These are phyloP conservation scores for Rhodamnia rubescens DNA, from an alignment of 345 rosid genomes.

Conservation along the genomic window DNA sequence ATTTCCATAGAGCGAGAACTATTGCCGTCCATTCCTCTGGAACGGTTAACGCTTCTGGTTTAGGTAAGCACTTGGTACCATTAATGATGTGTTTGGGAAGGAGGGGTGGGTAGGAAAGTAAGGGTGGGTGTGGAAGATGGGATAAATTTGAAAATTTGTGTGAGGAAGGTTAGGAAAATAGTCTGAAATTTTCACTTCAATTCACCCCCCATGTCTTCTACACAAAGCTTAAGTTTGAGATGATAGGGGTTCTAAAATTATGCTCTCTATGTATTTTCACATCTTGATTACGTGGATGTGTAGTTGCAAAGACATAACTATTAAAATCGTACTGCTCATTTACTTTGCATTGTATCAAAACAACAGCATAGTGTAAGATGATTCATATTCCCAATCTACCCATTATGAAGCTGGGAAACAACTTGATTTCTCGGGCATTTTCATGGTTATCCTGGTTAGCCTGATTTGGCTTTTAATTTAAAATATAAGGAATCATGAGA, in stretches of 20 bases:
- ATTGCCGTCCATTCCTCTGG: constrained; percentile 68
- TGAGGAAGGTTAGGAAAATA: not conserved
- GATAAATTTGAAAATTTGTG: not conserved
- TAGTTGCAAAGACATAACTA: not conserved
- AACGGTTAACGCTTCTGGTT: constrained; percentile 65
- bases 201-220: not conserved
- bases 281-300: not conserved
- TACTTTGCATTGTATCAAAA: not conserved
- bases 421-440: not conserved
- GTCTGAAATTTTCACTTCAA: not conserved
- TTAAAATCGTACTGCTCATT: not conserved
- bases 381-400: not conserved
- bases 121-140: not conserved
- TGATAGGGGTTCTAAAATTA: not conserved
- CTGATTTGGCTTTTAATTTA: not conserved
- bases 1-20: constrained; percentile 89
- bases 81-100: not conserved
- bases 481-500: not conserved
- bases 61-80: constrained; percentile 39
- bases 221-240: not conserved
- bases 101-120: not conserved
- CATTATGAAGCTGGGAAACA: not conserved
- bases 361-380: not conserved
- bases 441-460: not conserved
- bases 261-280: not conserved